phyloP scores from a whole-genome alignment of 1,284 basidiomycete genomes.

The Thecaphora thlaspeos region DNA sequence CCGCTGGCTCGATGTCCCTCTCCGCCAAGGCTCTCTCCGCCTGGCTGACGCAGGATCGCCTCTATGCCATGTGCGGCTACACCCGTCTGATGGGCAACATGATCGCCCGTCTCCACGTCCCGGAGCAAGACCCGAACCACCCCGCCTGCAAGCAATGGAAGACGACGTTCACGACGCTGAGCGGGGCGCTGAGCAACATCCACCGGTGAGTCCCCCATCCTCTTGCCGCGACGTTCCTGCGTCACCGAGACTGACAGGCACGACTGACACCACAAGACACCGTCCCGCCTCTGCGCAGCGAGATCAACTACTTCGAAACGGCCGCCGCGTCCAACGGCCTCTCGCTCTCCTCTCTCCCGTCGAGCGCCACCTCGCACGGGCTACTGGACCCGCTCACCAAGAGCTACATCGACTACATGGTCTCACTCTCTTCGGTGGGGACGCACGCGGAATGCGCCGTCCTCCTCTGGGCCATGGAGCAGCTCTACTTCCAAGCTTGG shows the following conservation, averaged over 20 bases:
- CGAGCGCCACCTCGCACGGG: background rate
- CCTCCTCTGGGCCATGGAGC: constrained; percentile 75
- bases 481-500: constrained; percentile 70
- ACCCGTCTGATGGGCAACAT: constrained; percentile 8
- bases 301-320: constrained; percentile 67
- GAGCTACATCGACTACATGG: constrained; percentile 72
- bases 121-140: background rate
- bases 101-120: constrained; percentile 1
- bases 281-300: constrained; percentile 66
- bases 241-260: background rate
- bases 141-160: constrained; percentile 1
- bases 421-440: constrained; percentile 61
- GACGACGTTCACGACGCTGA: constrained; percentile 3
- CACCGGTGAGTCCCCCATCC: constrained; percentile 1
- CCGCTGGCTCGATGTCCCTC: constrained; percentile 6
- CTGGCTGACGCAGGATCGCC: constrained; percentile 27
- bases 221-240: background rate
- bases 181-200: constrained; percentile 12
- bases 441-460: constrained; percentile 68
- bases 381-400: constrained; percentile 32
- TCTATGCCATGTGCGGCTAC: constrained; percentile 22
- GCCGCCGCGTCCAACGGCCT: constrained; percentile 62
- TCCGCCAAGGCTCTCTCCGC: constrained; percentile 3
- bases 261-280: too few relatives aligned
- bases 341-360: too few relatives aligned